Evolutionary conservation across 2,329 filamentous ascomycete genomes (phyloP), one percentile per base, ranked within the genome.

Genomic region (Dothiorella sarmentorum): DNA sequence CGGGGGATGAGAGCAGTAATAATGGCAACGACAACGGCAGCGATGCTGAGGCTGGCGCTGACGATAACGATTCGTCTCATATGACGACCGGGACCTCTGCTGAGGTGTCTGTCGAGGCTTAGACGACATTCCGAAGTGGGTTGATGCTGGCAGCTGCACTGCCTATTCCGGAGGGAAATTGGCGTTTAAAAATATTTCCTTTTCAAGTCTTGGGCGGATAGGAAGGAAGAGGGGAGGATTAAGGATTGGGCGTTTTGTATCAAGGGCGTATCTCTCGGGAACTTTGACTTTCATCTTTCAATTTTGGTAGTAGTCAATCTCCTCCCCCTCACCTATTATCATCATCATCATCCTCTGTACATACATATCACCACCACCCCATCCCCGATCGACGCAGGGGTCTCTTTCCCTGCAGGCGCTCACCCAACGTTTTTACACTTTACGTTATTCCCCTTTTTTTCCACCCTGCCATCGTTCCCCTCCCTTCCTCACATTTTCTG

Each of bases 31-130:
- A 53, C 35, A 53, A 53, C 49, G 29, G 17, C 5, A 53, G 49
- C 17, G 49, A 53, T 42, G 49, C 49, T 26, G 49, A 53, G 49
- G 33, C 49, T 7, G 49, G 49, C 9, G 49, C 35, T 20, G 49
- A 53, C 31, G 49, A 53, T 7, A 53, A 53, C n/a, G 49, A 53
- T n/a, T 53, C 49, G 5, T 53, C 49, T n/a, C 49, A 53, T 24
- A 42, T 53, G 24, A 27, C 49, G 35, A 11, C 47, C 15, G 29
- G 27, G 13, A 33, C 33, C 5, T 53, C 49, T 29, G 49, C 49
- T 20, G 49, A 53, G 35, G 49, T 53, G 9, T 53, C 49, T 15
- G 49, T 53, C 22, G 49, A 53, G 22, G 49, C 49, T 4, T 53
- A 53, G 24, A 26, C 6, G 40, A 31, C 15, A 5, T 15, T 27